phyloP scores from a whole-genome alignment of 768 basidiomycete species.

The Lactarius hengduanensis region DNA sequence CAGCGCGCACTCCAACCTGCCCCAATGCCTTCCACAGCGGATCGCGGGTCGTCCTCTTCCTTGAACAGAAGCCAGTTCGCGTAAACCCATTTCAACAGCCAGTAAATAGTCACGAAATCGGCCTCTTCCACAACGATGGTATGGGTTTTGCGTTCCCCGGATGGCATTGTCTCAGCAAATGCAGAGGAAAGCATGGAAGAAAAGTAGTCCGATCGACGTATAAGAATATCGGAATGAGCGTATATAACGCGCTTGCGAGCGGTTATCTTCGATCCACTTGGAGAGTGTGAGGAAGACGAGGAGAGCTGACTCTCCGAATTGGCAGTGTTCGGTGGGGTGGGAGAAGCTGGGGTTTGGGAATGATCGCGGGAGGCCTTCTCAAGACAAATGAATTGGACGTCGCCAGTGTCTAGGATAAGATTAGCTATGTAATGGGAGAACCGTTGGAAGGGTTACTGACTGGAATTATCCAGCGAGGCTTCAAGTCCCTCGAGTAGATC shows the following conservation, averaged over 20 bases:
- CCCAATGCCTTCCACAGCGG: slow-evolving; percentile 64
- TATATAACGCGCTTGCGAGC: slow-evolving; percentile 75
- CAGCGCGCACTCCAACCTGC: slow-evolving; percentile 65
- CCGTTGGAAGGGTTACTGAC: slow-evolving; percentile 38
- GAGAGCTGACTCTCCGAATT: slow-evolving; percentile 39
- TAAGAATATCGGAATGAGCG: slow-evolving; percentile 76
- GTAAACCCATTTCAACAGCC: slow-evolving; percentile 76
- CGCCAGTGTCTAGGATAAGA: slow-evolving; percentile 57
- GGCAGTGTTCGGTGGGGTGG: slow-evolving; percentile 34
- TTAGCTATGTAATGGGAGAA: not conserved
- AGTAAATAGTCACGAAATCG: slow-evolving; percentile 75
- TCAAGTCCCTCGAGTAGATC: slow-evolving; percentile 69
- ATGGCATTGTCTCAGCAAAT: slow-evolving; percentile 56
- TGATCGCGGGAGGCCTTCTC: slow-evolving; percentile 45
- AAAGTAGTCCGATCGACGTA: slow-evolving; percentile 74
- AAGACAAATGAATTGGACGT: slow-evolving; percentile 72
- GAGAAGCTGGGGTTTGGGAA: slow-evolving; percentile 33
- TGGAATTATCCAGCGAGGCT: slow-evolving; percentile 68
- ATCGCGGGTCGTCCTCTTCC: slow-evolving; percentile 64
- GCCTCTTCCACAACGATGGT: slow-evolving; percentile 76
- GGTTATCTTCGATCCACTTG: slow-evolving; percentile 44
- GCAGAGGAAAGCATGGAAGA: slow-evolving; percentile 69
- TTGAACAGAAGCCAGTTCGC: slow-evolving; percentile 73
- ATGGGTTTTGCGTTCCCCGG: slow-evolving; percentile 56
- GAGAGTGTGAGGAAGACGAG: slow-evolving; percentile 40